These are phyloP conservation scores for Akebia trifoliata DNA, from an alignment of 164 flowering plant genomes.

Conservation along the genomic window DNA sequence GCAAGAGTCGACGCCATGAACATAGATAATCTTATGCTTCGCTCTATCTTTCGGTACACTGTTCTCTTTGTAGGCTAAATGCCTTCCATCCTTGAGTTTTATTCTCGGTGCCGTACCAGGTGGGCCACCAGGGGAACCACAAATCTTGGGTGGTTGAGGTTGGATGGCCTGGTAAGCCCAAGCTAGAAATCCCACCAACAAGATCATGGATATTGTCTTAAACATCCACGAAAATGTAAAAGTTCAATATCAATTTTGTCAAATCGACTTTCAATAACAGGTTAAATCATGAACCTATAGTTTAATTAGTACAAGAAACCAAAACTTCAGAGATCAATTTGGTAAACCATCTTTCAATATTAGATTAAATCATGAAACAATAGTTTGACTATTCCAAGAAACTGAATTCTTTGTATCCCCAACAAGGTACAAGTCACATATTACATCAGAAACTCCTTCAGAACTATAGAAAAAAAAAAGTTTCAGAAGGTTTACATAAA, in stretches of 20 bases:
- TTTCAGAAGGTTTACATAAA: background rate
- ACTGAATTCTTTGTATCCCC: too few species aligned
- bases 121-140: conserved; percentile 63
- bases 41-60: conserved; percentile 60
- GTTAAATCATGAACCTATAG: too few species aligned
- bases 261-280: too few species aligned
- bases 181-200: conserved; percentile 38
- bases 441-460: too few species aligned
- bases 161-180: conserved; percentile 52
- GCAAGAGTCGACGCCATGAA: conserved; percentile 54
- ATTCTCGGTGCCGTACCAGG: conserved; percentile 60
- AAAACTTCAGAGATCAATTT: background rate
- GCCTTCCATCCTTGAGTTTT: conserved; percentile 71
- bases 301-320: too few species aligned
- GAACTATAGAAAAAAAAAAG: background rate
- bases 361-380: too few species aligned
- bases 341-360: too few species aligned
- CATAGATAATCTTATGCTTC: conserved; percentile 43
- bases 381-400: too few species aligned
- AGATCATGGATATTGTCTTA: conserved; percentile 22
- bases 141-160: conserved; percentile 54
- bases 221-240: conserved; percentile 8
- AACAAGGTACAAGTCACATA: too few species aligned
- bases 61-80: conserved; percentile 66
- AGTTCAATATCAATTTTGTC: too few species aligned